A percentile compares a stretch with the other conserved stretches of the same genome.
Conservation (phyloP, 495 filamentous ascomycete species). For the Lasiosphaeria ovina region DNA sequence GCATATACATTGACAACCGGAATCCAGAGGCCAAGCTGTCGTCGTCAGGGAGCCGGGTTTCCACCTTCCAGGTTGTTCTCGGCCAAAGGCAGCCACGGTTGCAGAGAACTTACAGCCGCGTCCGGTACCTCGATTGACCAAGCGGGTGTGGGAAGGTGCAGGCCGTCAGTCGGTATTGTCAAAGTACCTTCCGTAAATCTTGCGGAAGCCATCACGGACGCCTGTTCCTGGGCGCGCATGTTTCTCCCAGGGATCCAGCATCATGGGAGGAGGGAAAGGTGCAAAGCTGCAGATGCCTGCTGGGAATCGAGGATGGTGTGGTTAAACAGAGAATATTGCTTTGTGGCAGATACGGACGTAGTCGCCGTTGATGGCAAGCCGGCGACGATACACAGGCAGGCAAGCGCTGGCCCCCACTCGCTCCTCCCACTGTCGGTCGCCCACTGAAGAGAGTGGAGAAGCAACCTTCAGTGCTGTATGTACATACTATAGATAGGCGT, state of each 20-base stretch:
- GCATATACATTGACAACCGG: too few species aligned
- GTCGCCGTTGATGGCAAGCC: slow-evolving; percentile 21
- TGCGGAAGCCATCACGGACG: too few species aligned
- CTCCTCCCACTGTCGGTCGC: too few species aligned
- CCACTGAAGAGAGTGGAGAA: too few species aligned
- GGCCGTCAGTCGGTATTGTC: too few species aligned
- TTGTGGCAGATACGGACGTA: slow-evolving; percentile 33
- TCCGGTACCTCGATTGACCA: slow-evolving; percentile 10
- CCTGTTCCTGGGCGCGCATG: neutral
- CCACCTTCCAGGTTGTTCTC: neutral
- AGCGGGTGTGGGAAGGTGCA: neutral
- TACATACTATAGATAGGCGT: neutral
- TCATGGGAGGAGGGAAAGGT: slow-evolving; percentile 7
- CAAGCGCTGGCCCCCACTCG: neutral
- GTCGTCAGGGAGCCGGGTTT: neutral
- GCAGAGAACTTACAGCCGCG: slow-evolving; percentile 17
- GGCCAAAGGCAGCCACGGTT: slow-evolving; percentile 18
- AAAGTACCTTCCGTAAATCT: too few species aligned
- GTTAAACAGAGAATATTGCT: slow-evolving; percentile 33
- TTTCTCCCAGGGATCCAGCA: slow-evolving; percentile 27
- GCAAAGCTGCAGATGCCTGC: neutral
- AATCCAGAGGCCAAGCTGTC: neutral
- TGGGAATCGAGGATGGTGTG: slow-evolving; percentile 21
- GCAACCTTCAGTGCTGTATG: too few species aligned
- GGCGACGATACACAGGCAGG: slow-evolving; percentile 15